Base-by-base conservation (phyloP, 768 basidiomycete species). In the Boletus sp. region DNA sequence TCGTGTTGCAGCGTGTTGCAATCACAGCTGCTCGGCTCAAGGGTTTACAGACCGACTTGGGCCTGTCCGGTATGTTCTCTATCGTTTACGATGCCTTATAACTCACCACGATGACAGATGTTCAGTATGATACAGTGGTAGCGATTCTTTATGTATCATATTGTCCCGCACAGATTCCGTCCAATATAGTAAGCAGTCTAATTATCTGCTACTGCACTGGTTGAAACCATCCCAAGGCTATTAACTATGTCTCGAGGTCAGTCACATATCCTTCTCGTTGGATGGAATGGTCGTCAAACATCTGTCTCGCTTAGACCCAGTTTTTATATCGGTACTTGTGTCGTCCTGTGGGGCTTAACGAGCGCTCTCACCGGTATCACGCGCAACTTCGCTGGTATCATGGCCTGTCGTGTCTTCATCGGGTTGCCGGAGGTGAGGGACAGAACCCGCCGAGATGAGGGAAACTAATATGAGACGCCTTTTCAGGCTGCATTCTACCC, bases 281-380 rank as follows among this genome's bases (percentile, higher is more conserved):
- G 3, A 29, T n/a, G 20, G 24, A 49, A 18, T 20, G 15, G 7
- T 8, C 7, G 18, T 15, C 1, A 18, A 29, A 32, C 30, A 9
- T 48, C 15, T 24, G 3, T 0, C 36, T 15, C 18, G n/a, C 58
- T n/a, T 54, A 86, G 85, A 48, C 87, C 87, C 2, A 83, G 83
- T 0, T 65, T 79, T 49, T 87, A 85, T 64, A 86, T 89, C 8
- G 82, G 84, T 5, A 59, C 65, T 28, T 87, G 85, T 58, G 82
- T 85, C 12, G 73, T 83, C 39, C 56, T 81, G 4, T 89, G 87
- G 86, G 86, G 87, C 1, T 54, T 86, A 24, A 83, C 81, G 4
- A 87, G 84, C 48, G 74, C 80, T 5, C 70, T 86, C 48, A 88
- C 85, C 30, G 86, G 85, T 9, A 80, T 82, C 5, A 83, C 86